These are phyloP conservation scores for Boletus edulis DNA, from an alignment of 768 basidiomycete species.

Conservation along the genomic window DNA sequence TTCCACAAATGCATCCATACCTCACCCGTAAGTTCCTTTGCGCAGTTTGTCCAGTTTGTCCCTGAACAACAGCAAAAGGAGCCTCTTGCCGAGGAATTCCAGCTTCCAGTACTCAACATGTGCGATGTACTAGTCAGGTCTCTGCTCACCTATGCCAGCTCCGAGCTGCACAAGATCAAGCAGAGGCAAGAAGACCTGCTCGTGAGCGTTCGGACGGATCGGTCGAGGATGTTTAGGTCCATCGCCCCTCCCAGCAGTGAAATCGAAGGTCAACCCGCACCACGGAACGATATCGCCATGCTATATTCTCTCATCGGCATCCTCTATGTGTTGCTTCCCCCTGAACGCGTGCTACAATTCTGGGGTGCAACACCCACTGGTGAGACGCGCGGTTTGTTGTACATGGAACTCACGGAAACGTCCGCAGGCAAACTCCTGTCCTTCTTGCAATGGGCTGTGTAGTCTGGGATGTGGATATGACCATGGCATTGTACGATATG, in stretches of 20 bases:
- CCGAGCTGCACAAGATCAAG: slow-evolving; percentile 82
- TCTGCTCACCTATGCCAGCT: slow-evolving; percentile 72
- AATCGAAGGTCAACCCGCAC: slow-evolving; percentile 43
- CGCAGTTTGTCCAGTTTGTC: slow-evolving; percentile 37
- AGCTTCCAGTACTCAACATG: slow-evolving; percentile 54
- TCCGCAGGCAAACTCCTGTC: slow-evolving; percentile 61
- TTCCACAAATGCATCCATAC: slow-evolving; percentile 40
- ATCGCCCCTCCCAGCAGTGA: slow-evolving; percentile 41
- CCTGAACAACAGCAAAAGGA: slow-evolving; percentile 38
- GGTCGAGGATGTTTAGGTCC: slow-evolving; percentile 50
- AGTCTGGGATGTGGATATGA: slow-evolving; percentile 74
- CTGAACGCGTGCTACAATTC: slow-evolving; percentile 79
- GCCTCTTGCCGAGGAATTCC: slow-evolving; percentile 41
- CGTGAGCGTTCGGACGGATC: slow-evolving; percentile 62
- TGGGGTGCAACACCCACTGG: slow-evolving; percentile 66
- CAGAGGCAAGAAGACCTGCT: slow-evolving; percentile 87
- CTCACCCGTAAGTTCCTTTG: slow-evolving; percentile 36
- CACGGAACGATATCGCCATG: slow-evolving; percentile 81
- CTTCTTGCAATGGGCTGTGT: slow-evolving; percentile 89
- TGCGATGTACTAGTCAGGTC: slow-evolving; percentile 74
- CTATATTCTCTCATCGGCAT: slow-evolving; percentile 82
- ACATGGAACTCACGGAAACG: slow-evolving; percentile 60
- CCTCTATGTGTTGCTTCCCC: slow-evolving; percentile 69
- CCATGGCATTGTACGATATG: slow-evolving; percentile 87
- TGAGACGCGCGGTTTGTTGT: slow-evolving; percentile 42